Base-by-base conservation (phyloP, 495 filamentous ascomycete species). In the Neurospora cerealis region DNA sequence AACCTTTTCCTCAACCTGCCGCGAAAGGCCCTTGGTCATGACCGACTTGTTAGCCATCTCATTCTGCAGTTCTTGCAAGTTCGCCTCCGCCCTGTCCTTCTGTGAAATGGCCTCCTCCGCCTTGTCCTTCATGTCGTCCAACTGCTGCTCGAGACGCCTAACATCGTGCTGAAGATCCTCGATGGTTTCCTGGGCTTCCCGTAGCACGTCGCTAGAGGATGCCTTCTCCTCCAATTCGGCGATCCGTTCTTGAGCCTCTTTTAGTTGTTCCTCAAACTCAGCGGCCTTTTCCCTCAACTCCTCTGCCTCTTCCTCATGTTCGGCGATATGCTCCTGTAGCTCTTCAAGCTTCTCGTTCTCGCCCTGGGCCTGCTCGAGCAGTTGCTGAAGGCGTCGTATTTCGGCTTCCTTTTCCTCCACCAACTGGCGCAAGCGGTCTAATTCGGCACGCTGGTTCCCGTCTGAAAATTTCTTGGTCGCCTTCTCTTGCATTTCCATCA, bases 1-100 rank as follows among this genome's bases (percentile, higher is more conserved):
- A 4, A 87, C 85, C 78, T 89, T 91, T 73, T 93, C 90, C 77
- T 95, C 92, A 21, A 93, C 87, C 80, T 93, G 92, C 44, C 91
- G 87, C 69, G 88, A 91, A 17, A 93, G 84, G n/a, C 90, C 91
- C 78, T 91, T 94, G 37, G 91, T 91, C 32, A 88, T 90, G 71
- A 94, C 86, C 0, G 91, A 93, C 78, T 93, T 94, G 79, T 94
- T 90, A 9, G 90, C 86, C 85, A 94, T 89, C 75, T 95, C 92
- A 66, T 93, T 90, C 70, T 91, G 91, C 24, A 96, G 80, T 79
- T 94, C 85, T 71, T 90, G 87, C 5, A 91, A 79, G 71, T 90
- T 86, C 32, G 83, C 83, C 77, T 89, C 84, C 21, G 86, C 86
- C n/a, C 84, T 83, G 38, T 83, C 83, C 73, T 91, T 92, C 69